Percentiles rank a stretch among this genome's conserved stretches.
phyloP scores from a whole-genome alignment of 2,329 filamentous ascomycete species.

The Apiospora sp. region DNA sequence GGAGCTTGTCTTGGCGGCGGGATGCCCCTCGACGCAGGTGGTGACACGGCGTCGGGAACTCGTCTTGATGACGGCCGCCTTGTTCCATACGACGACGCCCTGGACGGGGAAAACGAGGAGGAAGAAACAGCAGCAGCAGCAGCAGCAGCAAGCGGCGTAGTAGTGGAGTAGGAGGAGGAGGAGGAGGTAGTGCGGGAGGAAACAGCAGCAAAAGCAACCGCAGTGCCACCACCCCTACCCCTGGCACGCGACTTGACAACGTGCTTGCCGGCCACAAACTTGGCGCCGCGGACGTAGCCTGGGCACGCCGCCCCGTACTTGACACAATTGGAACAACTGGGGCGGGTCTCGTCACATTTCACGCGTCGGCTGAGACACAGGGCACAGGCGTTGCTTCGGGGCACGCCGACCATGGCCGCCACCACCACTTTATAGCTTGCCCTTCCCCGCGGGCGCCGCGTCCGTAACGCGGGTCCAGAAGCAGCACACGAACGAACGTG shows the following conservation, averaged over 20 bases:
- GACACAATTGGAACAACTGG: conserved; percentile 25
- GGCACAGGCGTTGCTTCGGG: conserved; percentile 12
- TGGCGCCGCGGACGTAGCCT: conserved; percentile 26
- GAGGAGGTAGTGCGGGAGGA: conserved; percentile 13
- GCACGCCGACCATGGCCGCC: conserved; percentile 21
- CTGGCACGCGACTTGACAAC: conserved; percentile 27
- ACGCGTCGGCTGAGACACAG: conserved; percentile 25
- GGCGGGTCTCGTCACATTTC: conserved; percentile 28
- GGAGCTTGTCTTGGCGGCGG: conserved; percentile 15
- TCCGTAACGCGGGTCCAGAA: background rate
- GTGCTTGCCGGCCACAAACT: conserved; percentile 30
- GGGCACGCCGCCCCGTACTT: conserved; percentile 28
- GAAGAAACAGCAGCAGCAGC: background rate
- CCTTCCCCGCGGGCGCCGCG: background rate
- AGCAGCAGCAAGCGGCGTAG: background rate
- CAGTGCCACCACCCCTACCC: conserved; percentile 13
- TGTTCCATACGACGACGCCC: background rate
- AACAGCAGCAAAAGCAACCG: background rate
- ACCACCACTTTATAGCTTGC: background rate
- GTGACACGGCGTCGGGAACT: conserved; percentile 21
- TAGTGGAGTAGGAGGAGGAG: background rate
- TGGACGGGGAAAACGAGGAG: background rate
- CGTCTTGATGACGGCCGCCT: conserved; percentile 7
- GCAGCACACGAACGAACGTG: background rate
- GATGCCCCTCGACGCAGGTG: conserved; percentile 5